phyloP scores from a whole-genome alignment of 2,329 filamentous ascomycete genomes.

The Clonostachys rhizophaga region DNA sequence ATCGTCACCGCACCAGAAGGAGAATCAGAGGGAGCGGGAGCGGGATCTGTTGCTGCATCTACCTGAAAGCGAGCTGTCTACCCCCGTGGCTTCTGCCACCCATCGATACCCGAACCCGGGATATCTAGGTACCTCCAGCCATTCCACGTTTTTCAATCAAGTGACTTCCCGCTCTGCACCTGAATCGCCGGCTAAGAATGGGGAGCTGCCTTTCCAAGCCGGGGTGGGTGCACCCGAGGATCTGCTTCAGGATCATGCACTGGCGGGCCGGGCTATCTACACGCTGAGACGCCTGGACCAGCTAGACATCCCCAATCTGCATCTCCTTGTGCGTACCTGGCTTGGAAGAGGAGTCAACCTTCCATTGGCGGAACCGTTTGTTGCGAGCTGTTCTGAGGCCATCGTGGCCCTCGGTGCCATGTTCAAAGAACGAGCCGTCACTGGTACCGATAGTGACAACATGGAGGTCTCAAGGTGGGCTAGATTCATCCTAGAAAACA shows the following conservation, averaged over 20 bases:
- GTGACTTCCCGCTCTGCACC: not conserved
- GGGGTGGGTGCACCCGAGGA: not conserved
- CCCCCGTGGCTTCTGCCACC: too few species aligned
- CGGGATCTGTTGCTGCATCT: too few species aligned
- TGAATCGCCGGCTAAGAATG: not conserved
- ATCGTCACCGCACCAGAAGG: too few species aligned
- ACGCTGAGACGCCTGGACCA: not conserved
- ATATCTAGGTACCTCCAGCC: conserved; percentile 12
- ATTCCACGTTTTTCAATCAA: conserved; percentile 4
- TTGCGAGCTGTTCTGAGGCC: not conserved
- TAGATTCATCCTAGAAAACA: not conserved
- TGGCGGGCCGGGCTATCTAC: not conserved
- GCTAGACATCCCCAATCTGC: not conserved
- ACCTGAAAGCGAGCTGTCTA: too few species aligned
- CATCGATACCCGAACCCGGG: conserved; percentile 12
- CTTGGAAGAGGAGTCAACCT: not conserved
- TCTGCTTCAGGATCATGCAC: conserved; percentile 2
- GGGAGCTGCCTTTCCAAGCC: not conserved
- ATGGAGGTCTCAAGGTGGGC: conserved; percentile 4
- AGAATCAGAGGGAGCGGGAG: too few species aligned
- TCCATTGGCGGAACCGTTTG: not conserved
- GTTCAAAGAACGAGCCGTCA: not conserved
- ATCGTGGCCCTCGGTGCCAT: not conserved
- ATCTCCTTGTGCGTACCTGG: not conserved
- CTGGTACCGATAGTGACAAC: not conserved